Percentiles rank a stretch among this genome's conserved stretches.
phyloP scores from a whole-genome alignment of 306 rosid species.

The Vigna reflexopilosa region DNA sequence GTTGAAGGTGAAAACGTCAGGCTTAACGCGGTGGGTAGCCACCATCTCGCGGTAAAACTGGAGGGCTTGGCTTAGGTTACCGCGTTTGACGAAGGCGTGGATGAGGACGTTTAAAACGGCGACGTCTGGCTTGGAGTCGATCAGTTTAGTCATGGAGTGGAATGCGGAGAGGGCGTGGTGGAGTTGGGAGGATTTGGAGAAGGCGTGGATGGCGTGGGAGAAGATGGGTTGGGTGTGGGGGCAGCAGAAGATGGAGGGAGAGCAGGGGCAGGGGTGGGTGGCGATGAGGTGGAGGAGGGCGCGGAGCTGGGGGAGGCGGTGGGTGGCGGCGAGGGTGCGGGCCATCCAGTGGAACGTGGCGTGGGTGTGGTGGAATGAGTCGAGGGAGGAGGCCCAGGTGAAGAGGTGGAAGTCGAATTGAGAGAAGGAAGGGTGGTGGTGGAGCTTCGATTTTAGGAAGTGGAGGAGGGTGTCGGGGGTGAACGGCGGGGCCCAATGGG shows the following conservation, averaged over 20 bases:
- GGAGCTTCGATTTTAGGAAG: constrained; percentile 84
- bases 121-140: constrained; percentile 73
- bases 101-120: constrained; percentile 68
- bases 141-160: constrained; percentile 63
- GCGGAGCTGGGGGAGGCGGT: constrained; percentile 61
- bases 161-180: constrained; percentile 65
- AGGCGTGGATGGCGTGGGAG: constrained; percentile 60
- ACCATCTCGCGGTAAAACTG: constrained; percentile 64
- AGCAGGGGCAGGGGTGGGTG: constrained; percentile 78
- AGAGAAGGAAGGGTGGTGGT: constrained; percentile 74
- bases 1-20: constrained; percentile 79
- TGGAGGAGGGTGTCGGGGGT: constrained; percentile 66
- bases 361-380: constrained; percentile 86
- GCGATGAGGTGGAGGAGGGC: constrained; percentile 65
- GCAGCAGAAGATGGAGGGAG: constrained; percentile 83
- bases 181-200: constrained; percentile 61
- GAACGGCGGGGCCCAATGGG: constrained; percentile 68
- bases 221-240: constrained; percentile 68
- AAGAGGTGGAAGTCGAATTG: constrained; percentile 84
- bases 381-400: constrained; percentile 79
- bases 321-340: constrained; percentile 63
- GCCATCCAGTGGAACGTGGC: constrained; percentile 82
- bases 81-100: constrained; percentile 80
- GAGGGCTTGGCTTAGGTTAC: constrained; percentile 55
- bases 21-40: constrained; percentile 62